Evolutionary conservation across 148 eudicot genomes (phyloP).

Genomic region (Fagopyrum esculentum): DNA sequence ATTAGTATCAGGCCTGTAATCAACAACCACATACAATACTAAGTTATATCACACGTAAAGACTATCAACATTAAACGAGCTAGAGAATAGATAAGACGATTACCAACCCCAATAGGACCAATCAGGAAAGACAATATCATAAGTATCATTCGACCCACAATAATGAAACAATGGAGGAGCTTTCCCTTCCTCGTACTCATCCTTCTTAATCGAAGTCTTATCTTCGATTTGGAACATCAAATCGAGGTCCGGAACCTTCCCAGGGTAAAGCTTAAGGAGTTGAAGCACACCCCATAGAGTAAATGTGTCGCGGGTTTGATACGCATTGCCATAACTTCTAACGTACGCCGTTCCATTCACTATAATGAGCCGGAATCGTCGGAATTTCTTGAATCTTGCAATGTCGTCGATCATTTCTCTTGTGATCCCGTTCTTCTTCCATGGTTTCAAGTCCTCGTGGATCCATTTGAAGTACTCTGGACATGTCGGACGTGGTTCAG

Average conservation of each 20-base stretch:
- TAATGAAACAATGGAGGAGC: constrained; percentile 34
- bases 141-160: constrained; percentile 19
- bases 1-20: constrained; percentile 50
- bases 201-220: constrained; percentile 17
- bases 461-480: constrained; percentile 63
- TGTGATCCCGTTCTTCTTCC: constrained; percentile 39
- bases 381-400: constrained; percentile 7
- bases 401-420: constrained; percentile 38
- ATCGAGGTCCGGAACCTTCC: constrained; percentile 33
- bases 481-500: constrained; percentile 24
- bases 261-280: constrained; percentile 29
- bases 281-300: constrained; percentile 37
- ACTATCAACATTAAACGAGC: background rate
- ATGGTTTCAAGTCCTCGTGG: constrained; percentile 53
- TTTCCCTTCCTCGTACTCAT: constrained; percentile 1
- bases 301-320: constrained; percentile 24
- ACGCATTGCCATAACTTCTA: constrained; percentile 21
- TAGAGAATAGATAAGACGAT: background rate
- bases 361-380: constrained; percentile 46
- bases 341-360: constrained; percentile 35
- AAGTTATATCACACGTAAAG: background rate
- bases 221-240: constrained; percentile 31
- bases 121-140: constrained; percentile 41
- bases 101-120: constrained; percentile 33
- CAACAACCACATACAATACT: background rate